A percentile compares a stretch with the other conserved stretches of the same genome.
These are phyloP conservation scores for Leccinum fibrillosum DNA, from an alignment of 768 basidiomycete species.

Conservation along the genomic window DNA sequence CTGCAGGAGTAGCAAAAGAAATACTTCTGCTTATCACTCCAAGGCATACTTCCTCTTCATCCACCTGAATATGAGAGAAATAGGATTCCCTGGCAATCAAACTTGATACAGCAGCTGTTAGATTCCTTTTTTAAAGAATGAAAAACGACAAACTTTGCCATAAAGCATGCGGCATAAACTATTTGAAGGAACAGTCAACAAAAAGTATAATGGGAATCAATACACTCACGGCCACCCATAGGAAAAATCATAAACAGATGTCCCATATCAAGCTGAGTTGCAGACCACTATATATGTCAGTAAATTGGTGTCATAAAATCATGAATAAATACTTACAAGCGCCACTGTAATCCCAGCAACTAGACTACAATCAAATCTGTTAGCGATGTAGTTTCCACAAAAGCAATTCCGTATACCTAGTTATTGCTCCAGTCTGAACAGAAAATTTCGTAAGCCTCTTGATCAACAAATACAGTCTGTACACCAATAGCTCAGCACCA, in stretches of 20 bases:
- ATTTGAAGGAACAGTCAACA: not conserved
- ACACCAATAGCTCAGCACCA: not conserved
- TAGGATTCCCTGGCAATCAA: slow-evolving; percentile 30
- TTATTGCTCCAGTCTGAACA: slow-evolving; percentile 28
- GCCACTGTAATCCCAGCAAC: slow-evolving; percentile 7
- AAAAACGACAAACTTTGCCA: slow-evolving; percentile 23
- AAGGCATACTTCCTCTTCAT: not conserved
- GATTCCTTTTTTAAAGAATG: not conserved
- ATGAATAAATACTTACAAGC: slow-evolving; percentile 15
- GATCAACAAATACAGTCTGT: slow-evolving; percentile 17
- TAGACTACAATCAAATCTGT: slow-evolving; percentile 10
- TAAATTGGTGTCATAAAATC: not conserved
- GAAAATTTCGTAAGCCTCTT: slow-evolving; percentile 16
- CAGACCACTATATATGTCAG: slow-evolving; percentile 17
- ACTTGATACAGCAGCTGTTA: slow-evolving; percentile 9
- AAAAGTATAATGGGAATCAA: not conserved
- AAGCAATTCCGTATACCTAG: slow-evolving; percentile 12
- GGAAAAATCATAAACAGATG: slow-evolving; percentile 27
- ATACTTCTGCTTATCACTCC: not conserved
- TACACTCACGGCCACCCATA: slow-evolving; percentile 21
- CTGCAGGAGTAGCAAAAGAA: slow-evolving; percentile 4
- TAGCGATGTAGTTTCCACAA: not conserved
- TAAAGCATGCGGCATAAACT: slow-evolving; percentile 30
- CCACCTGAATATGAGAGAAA: slow-evolving; percentile 1
- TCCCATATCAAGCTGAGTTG: slow-evolving; percentile 9